Percentiles rank a stretch among this genome's conserved stretches.
phyloP scores from a whole-genome alignment of 2,329 filamentous ascomycete species.

The Ceratocystis cubensis region DNA sequence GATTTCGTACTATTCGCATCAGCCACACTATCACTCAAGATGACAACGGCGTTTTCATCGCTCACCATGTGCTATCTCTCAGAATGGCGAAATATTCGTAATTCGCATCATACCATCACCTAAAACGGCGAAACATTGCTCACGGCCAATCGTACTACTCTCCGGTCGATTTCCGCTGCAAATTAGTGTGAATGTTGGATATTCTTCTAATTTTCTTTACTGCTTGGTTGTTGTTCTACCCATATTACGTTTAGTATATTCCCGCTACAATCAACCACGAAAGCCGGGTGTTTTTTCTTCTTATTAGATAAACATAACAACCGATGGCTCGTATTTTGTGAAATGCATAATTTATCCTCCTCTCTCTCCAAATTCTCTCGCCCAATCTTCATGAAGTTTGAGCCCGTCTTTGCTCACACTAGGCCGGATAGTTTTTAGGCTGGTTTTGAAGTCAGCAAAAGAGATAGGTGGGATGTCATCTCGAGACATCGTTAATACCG shows the following conservation, averaged over 20 bases:
- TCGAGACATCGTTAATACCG: conserved; percentile 78
- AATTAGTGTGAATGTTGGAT: too few relatives aligned
- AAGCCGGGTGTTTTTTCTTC: too few relatives aligned
- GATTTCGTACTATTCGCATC: not conserved
- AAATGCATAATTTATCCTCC: conserved; percentile 48
- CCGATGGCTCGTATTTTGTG: not conserved
- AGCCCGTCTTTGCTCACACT: conserved; percentile 78
- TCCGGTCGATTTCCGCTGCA: too few relatives aligned
- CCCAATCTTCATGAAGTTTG: conserved; percentile 89
- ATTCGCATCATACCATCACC: too few relatives aligned
- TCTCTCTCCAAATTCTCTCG: conserved; percentile 79
- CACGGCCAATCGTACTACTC: too few relatives aligned
- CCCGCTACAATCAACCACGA: too few relatives aligned
- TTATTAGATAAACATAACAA: not conserved
- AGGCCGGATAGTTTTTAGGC: conserved; percentile 71
- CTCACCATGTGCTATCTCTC: too few relatives aligned
- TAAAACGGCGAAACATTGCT: too few relatives aligned
- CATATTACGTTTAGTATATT: too few relatives aligned
- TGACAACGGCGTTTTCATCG: not conserved
- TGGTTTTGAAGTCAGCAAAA: conserved; percentile 71
- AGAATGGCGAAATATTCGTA: too few relatives aligned
- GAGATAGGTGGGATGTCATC: conserved; percentile 85
- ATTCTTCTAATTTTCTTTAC: too few relatives aligned
- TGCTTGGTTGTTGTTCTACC: too few relatives aligned
- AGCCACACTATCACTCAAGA: not conserved